A percentile compares a stretch with the other conserved stretches of the same genome.
These are phyloP conservation scores for Comarum palustre DNA, from an alignment of 306 rosid species.

Conservation along the genomic window DNA sequence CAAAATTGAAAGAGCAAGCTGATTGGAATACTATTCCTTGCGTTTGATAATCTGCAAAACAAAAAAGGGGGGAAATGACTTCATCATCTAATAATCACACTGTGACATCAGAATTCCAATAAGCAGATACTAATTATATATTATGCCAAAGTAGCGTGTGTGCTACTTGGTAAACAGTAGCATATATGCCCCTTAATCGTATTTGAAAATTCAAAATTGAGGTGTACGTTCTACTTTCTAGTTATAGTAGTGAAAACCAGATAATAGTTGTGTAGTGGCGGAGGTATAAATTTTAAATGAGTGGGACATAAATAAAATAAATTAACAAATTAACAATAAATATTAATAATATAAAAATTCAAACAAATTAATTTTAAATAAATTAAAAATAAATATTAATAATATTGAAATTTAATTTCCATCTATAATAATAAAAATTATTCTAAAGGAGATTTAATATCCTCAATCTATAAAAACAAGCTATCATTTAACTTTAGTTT, in stretches of 20 bases:
- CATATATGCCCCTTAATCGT: not conserved
- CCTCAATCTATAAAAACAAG: no score
- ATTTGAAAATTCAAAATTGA: not conserved
- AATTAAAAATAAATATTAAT: no score
- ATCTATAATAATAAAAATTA: no score
- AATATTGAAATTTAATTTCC: no score
- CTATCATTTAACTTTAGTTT: no score
- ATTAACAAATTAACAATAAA: no score
- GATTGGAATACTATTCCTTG: not conserved
- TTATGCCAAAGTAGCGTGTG: constrained; percentile 3
- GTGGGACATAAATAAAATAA: no score
- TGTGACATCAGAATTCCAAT: not conserved
- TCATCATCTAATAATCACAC: not conserved
- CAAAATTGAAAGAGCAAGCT: not conserved
- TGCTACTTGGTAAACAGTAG: not conserved
- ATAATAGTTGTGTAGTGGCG: no score
- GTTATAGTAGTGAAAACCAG: not conserved
- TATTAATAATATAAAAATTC: no score
- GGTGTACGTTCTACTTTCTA: not conserved
- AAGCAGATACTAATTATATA: not conserved
- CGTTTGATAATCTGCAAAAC: not conserved
- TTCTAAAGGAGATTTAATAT: no score
- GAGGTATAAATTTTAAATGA: no score
- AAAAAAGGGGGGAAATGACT: not conserved
- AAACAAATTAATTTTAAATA: no score